phyloP scores from a whole-genome alignment of 495 filamentous ascomycete genomes.

The Aspergillus avenaceus region DNA sequence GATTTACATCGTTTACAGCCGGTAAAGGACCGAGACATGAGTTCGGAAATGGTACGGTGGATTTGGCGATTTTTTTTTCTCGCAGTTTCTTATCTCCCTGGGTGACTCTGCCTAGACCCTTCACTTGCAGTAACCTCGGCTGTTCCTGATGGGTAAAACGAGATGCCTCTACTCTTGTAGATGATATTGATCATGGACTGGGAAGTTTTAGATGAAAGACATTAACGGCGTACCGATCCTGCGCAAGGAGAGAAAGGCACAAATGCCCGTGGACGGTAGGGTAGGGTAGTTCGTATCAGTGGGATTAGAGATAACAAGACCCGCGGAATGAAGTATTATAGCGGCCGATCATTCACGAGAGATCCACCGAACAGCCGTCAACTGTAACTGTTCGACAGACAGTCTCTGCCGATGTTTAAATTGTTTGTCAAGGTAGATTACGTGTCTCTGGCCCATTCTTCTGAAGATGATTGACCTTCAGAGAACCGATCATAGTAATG shows the following conservation, averaged over 20 bases:
- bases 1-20: constrained; percentile 45
- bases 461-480: too few species aligned
- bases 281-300: constrained; percentile 8
- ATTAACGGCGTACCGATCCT: too few species aligned
- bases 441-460: too few species aligned
- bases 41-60: constrained; percentile 5
- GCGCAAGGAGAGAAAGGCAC: background rate
- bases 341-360: constrained; percentile 15
- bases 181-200: background rate
- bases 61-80: background rate
- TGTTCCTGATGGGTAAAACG: background rate
- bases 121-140: background rate
- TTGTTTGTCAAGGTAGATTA: too few species aligned
- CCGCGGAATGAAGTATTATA: constrained; percentile 15
- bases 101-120: background rate
- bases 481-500: background rate
- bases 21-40: constrained; percentile 45
- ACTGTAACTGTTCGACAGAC: too few species aligned
- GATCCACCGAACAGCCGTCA: constrained; percentile 9
- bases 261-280: background rate
- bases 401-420: too few species aligned
- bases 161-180: background rate
- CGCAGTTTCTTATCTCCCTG: background rate
- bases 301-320: constrained; percentile 17
- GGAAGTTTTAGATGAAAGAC: too few species aligned